phyloP scores from a whole-genome alignment of 805 yeast genomes.

The Kodamaea jinghongensis region DNA sequence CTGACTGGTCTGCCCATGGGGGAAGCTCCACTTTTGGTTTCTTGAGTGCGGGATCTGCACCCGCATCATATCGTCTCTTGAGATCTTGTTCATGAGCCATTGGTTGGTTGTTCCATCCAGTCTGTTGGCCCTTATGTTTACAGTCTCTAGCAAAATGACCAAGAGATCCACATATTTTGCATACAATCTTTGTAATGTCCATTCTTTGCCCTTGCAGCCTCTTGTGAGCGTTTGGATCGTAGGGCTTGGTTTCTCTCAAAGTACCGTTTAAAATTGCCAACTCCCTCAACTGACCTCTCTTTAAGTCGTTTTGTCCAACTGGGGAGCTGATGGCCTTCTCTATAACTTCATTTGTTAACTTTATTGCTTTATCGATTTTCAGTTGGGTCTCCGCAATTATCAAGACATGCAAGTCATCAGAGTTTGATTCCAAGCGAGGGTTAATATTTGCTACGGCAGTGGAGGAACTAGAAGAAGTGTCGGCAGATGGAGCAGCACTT shows the following conservation, averaged over 20 bases:
- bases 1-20: slow-evolving; percentile 20
- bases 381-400: slow-evolving; percentile 81
- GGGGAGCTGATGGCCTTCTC: slow-evolving; percentile 86
- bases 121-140: slow-evolving; percentile 32
- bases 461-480: slow-evolving; percentile 24
- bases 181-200: slow-evolving; percentile 55
- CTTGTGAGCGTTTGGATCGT: slow-evolving; percentile 36
- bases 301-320: slow-evolving; percentile 88
- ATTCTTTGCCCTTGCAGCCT: slow-evolving; percentile 32
- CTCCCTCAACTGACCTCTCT: slow-evolving; percentile 86
- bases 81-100: neutral
- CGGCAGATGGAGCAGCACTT: slow-evolving; percentile 49
- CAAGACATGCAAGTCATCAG: slow-evolving; percentile 84
- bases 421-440: slow-evolving; percentile 21
- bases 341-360: slow-evolving; percentile 70
- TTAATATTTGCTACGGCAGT: slow-evolving; percentile 19
- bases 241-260: slow-evolving; percentile 72
- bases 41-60: slow-evolving; percentile 27
- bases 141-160: slow-evolving; percentile 94
- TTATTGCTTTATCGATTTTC: slow-evolving; percentile 71
- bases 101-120: neutral
- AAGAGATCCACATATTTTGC: slow-evolving; percentile 72
- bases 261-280: slow-evolving; percentile 95
- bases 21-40: slow-evolving; percentile 22
- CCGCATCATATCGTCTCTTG: slow-evolving; percentile 5